phyloP scores from a whole-genome alignment of 345 rosid genomes.

The Salix viminalis region DNA sequence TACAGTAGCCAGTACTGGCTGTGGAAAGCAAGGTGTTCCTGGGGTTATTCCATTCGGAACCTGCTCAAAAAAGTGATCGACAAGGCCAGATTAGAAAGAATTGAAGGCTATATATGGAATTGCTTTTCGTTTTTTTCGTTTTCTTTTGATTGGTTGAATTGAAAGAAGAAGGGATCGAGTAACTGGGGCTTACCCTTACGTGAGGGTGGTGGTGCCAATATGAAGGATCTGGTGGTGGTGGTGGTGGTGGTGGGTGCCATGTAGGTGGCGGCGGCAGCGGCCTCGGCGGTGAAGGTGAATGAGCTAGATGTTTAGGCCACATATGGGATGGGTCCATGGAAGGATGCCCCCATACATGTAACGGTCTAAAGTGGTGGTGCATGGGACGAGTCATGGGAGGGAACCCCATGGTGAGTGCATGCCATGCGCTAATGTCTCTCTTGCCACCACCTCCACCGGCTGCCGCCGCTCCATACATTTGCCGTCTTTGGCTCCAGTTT shows the following conservation, averaged over 20 bases:
- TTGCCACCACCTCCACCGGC: constrained; percentile 39
- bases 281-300: constrained; percentile 31
- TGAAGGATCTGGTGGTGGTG: constrained; percentile 36
- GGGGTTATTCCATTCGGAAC: constrained; percentile 45
- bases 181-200: constrained; percentile 32
- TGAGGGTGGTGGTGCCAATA: constrained; percentile 59
- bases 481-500: constrained; percentile 67
- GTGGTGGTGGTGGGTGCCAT: constrained; percentile 42
- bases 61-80: constrained; percentile 15
- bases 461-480: constrained; percentile 44
- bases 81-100: background rate
- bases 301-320: constrained; percentile 69
- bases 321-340: constrained; percentile 40
- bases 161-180: background rate
- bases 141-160: background rate
- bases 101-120: too few species aligned
- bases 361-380: constrained; percentile 59
- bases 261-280: constrained; percentile 28
- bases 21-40: constrained; percentile 57
- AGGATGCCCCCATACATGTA: constrained; percentile 94
- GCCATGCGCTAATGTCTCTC: constrained; percentile 48
- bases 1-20: constrained; percentile 54
- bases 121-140: background rate
- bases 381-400: constrained; percentile 51
- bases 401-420: constrained; percentile 68